Evolutionary conservation across 2,329 filamentous ascomycete species (phyloP).

Genomic region (Fusarium odoratissimum): DNA sequence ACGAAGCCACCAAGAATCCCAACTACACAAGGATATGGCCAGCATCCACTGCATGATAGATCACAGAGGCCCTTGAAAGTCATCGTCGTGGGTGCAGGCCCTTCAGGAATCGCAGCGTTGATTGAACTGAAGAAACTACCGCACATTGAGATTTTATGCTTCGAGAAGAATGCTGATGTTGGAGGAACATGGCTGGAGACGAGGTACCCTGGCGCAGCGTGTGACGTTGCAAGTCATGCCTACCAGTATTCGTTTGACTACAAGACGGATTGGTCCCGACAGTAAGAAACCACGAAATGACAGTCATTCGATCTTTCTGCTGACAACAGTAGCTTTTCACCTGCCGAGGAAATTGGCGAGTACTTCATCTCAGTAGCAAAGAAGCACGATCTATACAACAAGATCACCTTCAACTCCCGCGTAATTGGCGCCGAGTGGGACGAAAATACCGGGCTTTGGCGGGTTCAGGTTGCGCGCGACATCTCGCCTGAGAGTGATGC

Average conservation of each 20-base stretch:
- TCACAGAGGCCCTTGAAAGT: not conserved
- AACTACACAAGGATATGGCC: not conserved
- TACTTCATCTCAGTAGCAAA: constrained; percentile 15
- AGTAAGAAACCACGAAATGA: not conserved
- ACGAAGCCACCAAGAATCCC: no score
- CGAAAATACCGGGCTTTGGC: not conserved
- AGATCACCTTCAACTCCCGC: not conserved
- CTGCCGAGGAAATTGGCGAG: constrained; percentile 6
- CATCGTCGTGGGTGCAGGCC: constrained; percentile 13
- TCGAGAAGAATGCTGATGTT: constrained; percentile 18
- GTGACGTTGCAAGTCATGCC: constrained; percentile 10
- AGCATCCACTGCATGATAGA: not conserved
- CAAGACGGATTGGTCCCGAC: constrained; percentile 3
- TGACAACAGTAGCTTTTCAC: not conserved
- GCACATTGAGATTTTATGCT: not conserved
- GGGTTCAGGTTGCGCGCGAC: not conserved
- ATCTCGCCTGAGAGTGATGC: not conserved
- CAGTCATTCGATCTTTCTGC: accelerated
- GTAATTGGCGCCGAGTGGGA: not conserved
- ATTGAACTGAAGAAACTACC: constrained; percentile 3
- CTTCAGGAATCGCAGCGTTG: constrained; percentile 9
- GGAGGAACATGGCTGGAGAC: constrained; percentile 23
- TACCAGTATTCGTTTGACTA: constrained; percentile 8
- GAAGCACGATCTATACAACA: not conserved
- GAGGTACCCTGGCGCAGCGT: constrained; percentile 9